These are phyloP conservation scores for Xylariaceae sp. DNA, from an alignment of 2,329 filamentous ascomycete genomes.

Conservation along the genomic window DNA sequence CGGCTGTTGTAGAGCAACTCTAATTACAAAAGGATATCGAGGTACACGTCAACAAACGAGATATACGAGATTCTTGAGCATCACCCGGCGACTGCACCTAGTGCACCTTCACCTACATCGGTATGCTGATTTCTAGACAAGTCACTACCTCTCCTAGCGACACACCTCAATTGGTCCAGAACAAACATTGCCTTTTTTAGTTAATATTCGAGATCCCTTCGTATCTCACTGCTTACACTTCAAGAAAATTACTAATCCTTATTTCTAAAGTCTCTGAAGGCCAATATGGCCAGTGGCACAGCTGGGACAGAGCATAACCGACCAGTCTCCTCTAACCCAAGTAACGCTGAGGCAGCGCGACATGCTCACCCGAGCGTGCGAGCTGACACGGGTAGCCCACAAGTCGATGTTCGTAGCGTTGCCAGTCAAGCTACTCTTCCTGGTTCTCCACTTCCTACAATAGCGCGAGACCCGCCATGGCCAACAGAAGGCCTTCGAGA, in stretches of 20 bases:
- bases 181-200: background rate
- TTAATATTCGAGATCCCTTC: background rate
- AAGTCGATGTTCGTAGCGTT: conserved; percentile 25
- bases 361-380: conserved; percentile 26
- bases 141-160: background rate
- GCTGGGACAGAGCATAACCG: conserved; percentile 22
- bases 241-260: too few relatives aligned
- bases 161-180: background rate
- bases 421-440: conserved; percentile 14
- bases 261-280: conserved; percentile 35
- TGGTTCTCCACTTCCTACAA: conserved; percentile 28
- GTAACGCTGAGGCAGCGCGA: conserved; percentile 11
- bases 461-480: conserved; percentile 45
- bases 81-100: conserved; percentile 20
- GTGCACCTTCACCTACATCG: conserved; percentile 35
- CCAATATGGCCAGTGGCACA: conserved; percentile 38
- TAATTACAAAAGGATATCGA: conserved; percentile 35
- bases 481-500: conserved; percentile 49
- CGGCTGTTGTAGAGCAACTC: background rate
- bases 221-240: background rate
- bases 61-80: conserved; percentile 35
- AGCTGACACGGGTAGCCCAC: conserved; percentile 24
- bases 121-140: conserved; percentile 8
- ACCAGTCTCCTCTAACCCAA: conserved; percentile 11
- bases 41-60: conserved; percentile 36